Evolutionary conservation across 495 filamentous ascomycete species (phyloP).

Genomic region (Oidiodendron maius): DNA sequence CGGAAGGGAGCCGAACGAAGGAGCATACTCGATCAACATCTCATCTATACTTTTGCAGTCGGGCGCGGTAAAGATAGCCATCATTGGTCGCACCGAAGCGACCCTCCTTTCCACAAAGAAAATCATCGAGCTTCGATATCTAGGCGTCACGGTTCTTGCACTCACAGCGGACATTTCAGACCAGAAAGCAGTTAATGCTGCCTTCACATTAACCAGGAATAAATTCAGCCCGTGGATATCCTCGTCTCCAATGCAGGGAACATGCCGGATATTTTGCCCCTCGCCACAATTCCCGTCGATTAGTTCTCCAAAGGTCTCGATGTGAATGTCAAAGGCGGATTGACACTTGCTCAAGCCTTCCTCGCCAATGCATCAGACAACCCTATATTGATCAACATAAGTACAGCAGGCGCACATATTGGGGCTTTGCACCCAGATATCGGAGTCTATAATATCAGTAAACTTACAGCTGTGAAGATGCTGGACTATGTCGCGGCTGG

Average conservation of each 20-base stretch:
- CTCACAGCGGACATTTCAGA: conserved; percentile 28
- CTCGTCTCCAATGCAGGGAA: conserved; percentile 31
- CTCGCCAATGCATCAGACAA: conserved; percentile 12
- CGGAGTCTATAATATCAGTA: conserved; percentile 30
- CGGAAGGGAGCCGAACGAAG: no score
- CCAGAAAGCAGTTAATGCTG: conserved; percentile 21
- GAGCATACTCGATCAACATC: no score
- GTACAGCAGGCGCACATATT: conserved; percentile 12
- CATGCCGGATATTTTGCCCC: conserved; percentile 12
- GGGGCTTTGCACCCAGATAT: conserved; percentile 14
- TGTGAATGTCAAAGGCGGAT: conserved; percentile 29
- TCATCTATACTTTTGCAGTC: no score
- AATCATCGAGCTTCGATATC: conserved; percentile 13
- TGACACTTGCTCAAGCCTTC: conserved; percentile 27
- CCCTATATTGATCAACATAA: conserved; percentile 20
- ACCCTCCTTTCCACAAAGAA: conserved; percentile 22
- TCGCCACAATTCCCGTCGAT: conserved; percentile 19
- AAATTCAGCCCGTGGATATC: conserved; percentile 30
- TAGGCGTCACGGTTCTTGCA: conserved; percentile 23
- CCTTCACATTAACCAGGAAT: conserved; percentile 25
- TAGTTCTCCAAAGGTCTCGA: conserved; percentile 28
- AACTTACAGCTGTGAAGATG: conserved; percentile 29
- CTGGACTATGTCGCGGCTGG: conserved; percentile 30
- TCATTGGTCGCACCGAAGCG: conserved; percentile 16
- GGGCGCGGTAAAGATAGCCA: conserved; percentile 9